These are phyloP conservation scores for Nemania sp. DNA, from an alignment of 2,329 filamentous ascomycete genomes.

Conservation along the genomic window DNA sequence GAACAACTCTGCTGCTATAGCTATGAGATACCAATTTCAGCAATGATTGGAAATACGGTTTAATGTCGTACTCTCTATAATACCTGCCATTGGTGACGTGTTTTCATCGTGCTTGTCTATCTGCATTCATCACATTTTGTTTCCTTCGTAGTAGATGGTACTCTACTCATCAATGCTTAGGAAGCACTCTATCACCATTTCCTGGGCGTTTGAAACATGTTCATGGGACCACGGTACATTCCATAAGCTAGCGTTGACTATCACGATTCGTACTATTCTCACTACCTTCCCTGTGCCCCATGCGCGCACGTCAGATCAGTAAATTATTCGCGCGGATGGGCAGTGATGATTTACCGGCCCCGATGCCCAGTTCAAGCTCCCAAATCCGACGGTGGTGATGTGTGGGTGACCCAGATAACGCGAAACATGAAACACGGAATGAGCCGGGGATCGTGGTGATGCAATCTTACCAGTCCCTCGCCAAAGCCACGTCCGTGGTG, in stretches of 20 bases:
- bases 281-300: background rate
- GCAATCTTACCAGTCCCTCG: too few relatives aligned
- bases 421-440: background rate
- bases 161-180: background rate
- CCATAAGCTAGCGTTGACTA: background rate
- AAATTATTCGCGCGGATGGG: background rate
- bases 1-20: conserved; percentile 13
- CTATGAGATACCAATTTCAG: background rate
- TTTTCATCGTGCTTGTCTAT: background rate
- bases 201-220: background rate
- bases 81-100: background rate
- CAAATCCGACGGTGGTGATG: background rate
- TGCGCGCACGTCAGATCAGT: background rate
- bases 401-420: background rate
- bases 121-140: background rate
- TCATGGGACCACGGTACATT: background rate
- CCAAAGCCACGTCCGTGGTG: too few relatives aligned
- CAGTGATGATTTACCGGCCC: background rate
- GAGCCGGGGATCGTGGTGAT: background rate
- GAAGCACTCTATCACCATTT: background rate
- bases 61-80: background rate
- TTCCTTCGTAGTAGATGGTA: background rate
- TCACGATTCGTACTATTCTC: background rate
- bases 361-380: background rate
- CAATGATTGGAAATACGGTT: background rate